Conservation (phyloP, 495 filamentous ascomycete genomes). For the Amniculicola lignicola region DNA sequence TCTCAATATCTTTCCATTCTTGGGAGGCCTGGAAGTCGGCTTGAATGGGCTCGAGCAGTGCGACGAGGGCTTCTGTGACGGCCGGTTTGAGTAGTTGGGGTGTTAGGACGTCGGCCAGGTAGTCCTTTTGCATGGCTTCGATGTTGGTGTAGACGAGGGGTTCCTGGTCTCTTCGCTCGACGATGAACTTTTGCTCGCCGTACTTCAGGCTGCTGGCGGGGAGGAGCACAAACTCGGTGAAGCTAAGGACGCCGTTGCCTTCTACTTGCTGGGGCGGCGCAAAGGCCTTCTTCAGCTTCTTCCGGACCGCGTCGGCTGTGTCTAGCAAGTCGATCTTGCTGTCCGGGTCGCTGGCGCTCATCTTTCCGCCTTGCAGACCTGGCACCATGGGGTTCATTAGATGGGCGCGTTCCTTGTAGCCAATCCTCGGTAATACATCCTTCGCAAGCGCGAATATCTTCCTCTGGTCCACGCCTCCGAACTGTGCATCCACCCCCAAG, state of each 20-base stretch:
- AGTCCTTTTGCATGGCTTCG: slow-evolving; percentile 70
- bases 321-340: slow-evolving; percentile 93
- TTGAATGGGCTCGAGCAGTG: slow-evolving; percentile 72
- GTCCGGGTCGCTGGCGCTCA: slow-evolving; percentile 58
- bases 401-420: slow-evolving; percentile 74
- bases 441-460: slow-evolving; percentile 85
- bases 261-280: slow-evolving; percentile 72
- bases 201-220: slow-evolving; percentile 59
- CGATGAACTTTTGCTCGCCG: slow-evolving; percentile 55
- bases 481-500: slow-evolving; percentile 78
- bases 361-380: slow-evolving; percentile 75
- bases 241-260: slow-evolving; percentile 77
- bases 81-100: slow-evolving; percentile 83
- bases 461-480: slow-evolving; percentile 76
- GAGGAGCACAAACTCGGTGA: slow-evolving; percentile 81
- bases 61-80: slow-evolving; percentile 63
- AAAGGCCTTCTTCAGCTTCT: slow-evolving; percentile 81
- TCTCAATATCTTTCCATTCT: slow-evolving; percentile 80
- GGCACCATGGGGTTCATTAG: slow-evolving; percentile 89
- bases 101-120: slow-evolving; percentile 74
- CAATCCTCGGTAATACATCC: slow-evolving; percentile 68
- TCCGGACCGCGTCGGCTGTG: slow-evolving; percentile 60
- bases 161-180: slow-evolving; percentile 58
- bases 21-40: slow-evolving; percentile 61
- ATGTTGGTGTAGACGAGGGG: slow-evolving; percentile 74